phyloP scores from a whole-genome alignment of 176 grass and related monocot species.

The Poa pratensis region DNA sequence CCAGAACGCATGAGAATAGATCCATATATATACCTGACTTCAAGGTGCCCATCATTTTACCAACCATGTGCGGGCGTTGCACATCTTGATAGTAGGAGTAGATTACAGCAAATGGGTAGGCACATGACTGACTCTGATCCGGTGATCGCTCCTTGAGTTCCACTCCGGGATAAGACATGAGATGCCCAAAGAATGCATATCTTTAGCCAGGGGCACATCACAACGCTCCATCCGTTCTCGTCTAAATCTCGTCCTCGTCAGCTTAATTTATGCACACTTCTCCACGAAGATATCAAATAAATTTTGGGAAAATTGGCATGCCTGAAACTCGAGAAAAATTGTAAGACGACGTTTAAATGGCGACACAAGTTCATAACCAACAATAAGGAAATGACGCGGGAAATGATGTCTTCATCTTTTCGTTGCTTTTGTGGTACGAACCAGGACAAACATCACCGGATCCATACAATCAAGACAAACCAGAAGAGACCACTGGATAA shows the following conservation, averaged over 20 bases:
- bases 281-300: background rate
- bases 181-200: background rate
- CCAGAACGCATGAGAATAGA: background rate
- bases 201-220: background rate
- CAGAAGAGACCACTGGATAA: background rate
- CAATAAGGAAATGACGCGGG: background rate
- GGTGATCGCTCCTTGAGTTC: conserved; percentile 8
- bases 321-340: background rate
- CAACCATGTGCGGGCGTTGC: conserved; percentile 4
- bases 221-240: background rate
- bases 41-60: conserved; percentile 27
- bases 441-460: background rate
- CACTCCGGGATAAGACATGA: conserved; percentile 29
- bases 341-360: background rate
- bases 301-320: background rate
- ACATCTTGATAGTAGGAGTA: background rate
- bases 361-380: background rate
- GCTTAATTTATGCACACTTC: background rate
- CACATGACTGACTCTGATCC: conserved; percentile 24
- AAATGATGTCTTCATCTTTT: background rate
- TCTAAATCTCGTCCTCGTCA: background rate
- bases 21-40: background rate
- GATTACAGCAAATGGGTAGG: conserved; percentile 1
- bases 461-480: background rate
- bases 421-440: conserved; percentile 6